phyloP scores from a whole-genome alignment of 169 alveolate genomes.

The Nephromyces sp. region DNA sequence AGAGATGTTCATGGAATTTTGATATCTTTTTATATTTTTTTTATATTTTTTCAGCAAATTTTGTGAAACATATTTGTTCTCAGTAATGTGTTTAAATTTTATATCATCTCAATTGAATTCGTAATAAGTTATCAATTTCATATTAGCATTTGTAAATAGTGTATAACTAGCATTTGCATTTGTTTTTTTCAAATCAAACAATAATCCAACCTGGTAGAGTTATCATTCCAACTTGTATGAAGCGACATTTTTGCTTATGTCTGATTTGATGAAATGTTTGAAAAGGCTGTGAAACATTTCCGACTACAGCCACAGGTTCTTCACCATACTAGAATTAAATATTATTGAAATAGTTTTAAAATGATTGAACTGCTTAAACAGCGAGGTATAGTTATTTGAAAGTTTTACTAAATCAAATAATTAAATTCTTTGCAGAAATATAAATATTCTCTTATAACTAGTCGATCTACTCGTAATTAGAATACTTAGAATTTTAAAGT shows the following conservation, averaged over 20 bases:
- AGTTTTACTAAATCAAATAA: no score
- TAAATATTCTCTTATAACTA: no score
- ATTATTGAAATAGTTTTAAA: no score
- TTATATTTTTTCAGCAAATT: not conserved
- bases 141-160: not conserved
- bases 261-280: not conserved
- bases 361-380: no score
- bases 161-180: not conserved
- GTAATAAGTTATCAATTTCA: not conserved
- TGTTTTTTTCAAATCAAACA: not conserved
- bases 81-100: no score
- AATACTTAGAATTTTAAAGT: no score
- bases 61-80: not conserved
- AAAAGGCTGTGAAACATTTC: not conserved
- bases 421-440: no score
- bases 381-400: no score
- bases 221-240: slow-evolving; percentile 5
- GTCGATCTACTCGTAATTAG: no score
- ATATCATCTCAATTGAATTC: no score
- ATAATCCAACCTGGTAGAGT: slow-evolving; percentile 5
- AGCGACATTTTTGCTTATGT: not conserved
- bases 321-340: not conserved
- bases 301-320: slow-evolving; percentile 8
- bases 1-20: not conserved
- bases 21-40: not conserved